phyloP scores from a whole-genome alignment of 257 asterid species.

The Cordia subcordata region DNA sequence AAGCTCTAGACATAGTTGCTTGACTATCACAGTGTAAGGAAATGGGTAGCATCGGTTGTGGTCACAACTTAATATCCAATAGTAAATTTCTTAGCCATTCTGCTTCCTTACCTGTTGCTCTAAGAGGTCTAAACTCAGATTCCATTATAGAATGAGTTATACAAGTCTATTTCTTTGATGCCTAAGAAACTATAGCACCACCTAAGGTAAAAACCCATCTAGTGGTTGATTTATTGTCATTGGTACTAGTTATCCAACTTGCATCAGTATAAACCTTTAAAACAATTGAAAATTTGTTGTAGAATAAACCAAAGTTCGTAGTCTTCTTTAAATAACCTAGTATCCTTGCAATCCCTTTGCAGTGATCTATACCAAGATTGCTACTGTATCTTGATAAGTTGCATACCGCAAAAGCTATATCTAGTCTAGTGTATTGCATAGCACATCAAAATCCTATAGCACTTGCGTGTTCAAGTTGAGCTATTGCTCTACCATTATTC shows the following conservation, averaged over 20 bases:
- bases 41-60: not conserved
- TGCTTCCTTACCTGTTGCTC: not conserved
- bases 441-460: no score
- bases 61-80: not conserved
- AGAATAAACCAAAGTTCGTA: not conserved
- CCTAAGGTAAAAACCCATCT: not conserved
- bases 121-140: not conserved
- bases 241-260: not conserved
- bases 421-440: no score
- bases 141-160: not conserved
- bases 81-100: conserved; percentile 3
- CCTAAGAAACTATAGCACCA: not conserved
- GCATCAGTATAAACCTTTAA: not conserved
- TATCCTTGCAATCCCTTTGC: not conserved
- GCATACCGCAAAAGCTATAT: no score
- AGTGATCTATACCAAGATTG: no score
- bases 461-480: no score
- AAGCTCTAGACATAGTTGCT: not conserved
- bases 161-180: conserved; percentile 1
- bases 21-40: not conserved
- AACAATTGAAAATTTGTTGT: not conserved
- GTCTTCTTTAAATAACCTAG: not conserved
- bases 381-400: no score
- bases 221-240: not conserved
- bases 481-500: no score